These are phyloP conservation scores for Punctularia strigosozonata DNA, from an alignment of 768 basidiomycete genomes.

Conservation along the genomic window DNA sequence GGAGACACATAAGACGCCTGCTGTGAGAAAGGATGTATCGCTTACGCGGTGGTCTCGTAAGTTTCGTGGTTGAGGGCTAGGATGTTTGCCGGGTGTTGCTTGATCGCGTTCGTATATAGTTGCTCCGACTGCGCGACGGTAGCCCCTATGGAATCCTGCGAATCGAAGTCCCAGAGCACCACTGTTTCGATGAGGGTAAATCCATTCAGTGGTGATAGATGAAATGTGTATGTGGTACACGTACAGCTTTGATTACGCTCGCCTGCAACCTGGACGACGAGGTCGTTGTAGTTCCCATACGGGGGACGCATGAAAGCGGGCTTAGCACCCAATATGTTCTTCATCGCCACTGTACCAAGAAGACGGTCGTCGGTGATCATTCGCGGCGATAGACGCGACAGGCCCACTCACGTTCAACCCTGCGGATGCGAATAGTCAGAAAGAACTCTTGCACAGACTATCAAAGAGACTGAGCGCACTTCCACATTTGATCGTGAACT, in stretches of 20 bases:
- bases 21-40: neutral
- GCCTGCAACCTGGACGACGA: conserved; percentile 6
- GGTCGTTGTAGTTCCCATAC: conserved; percentile 12
- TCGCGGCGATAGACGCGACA: neutral
- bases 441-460: neutral
- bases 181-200: conserved; percentile 3
- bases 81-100: conserved; percentile 8
- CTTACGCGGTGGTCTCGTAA: conserved; percentile 10
- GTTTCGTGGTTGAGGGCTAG: conserved; percentile 16
- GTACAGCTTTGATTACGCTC: conserved; percentile 7
- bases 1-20: neutral
- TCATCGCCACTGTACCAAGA: conserved; percentile 1
- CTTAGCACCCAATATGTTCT: conserved; percentile 5
- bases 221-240: neutral
- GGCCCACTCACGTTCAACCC: neutral
- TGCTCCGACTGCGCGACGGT: neutral
- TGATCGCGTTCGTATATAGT: conserved; percentile 8
- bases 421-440: neutral
- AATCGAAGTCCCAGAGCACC: conserved; percentile 13
- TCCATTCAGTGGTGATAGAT: neutral
- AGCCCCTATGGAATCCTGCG: conserved; percentile 4
- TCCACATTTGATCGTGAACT: neutral
- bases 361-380: neutral
- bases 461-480: neutral
- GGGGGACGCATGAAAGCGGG: conserved; percentile 11